Percentiles rank a stretch among this genome's conserved stretches.
Evolutionary conservation across 768 basidiomycete species (phyloP).

Genomic region (Sarcomyxa edulis): DNA sequence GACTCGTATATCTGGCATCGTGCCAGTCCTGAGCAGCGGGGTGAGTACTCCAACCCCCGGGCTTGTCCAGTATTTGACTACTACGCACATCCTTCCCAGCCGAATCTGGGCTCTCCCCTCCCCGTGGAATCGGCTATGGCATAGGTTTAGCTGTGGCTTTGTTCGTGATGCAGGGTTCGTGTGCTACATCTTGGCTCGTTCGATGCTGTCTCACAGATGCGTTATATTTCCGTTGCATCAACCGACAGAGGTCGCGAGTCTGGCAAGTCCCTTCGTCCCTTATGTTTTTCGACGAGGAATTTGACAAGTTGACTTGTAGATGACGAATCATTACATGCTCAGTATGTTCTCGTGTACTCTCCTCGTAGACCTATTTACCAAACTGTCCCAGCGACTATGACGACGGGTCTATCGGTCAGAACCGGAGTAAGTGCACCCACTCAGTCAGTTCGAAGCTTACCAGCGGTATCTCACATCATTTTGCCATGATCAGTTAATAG

Average conservation of each 20-base stretch:
- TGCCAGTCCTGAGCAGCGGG: slow-evolving; percentile 24
- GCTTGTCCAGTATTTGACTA: no score
- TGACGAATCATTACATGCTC: slow-evolving; percentile 27
- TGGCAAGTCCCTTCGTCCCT: slow-evolving; percentile 19
- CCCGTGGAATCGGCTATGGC: slow-evolving; percentile 44
- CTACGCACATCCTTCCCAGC: no score
- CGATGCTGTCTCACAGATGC: neutral
- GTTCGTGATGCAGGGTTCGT: slow-evolving; percentile 46
- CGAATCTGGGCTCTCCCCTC: no score
- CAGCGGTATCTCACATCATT: no score
- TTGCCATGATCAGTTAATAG: slow-evolving; percentile 13
- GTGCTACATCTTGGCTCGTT: no score
- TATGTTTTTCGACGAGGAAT: no score
- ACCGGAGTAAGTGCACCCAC: slow-evolving; percentile 31
- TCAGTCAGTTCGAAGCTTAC: no score
- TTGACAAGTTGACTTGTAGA: slow-evolving; percentile 7
- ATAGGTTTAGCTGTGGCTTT: slow-evolving; percentile 46
- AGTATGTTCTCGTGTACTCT: slow-evolving; percentile 15
- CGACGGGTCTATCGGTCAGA: slow-evolving; percentile 29
- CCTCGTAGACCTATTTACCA: slow-evolving; percentile 2
- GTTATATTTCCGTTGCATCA: neutral
- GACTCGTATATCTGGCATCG: slow-evolving; percentile 31
- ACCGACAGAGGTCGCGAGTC: slow-evolving; percentile 23
- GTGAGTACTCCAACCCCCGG: no score
- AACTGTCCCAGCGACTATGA: slow-evolving; percentile 24